Evolutionary conservation across 441 rosid species (phyloP).

Genomic region (Isatis lusitanica): DNA sequence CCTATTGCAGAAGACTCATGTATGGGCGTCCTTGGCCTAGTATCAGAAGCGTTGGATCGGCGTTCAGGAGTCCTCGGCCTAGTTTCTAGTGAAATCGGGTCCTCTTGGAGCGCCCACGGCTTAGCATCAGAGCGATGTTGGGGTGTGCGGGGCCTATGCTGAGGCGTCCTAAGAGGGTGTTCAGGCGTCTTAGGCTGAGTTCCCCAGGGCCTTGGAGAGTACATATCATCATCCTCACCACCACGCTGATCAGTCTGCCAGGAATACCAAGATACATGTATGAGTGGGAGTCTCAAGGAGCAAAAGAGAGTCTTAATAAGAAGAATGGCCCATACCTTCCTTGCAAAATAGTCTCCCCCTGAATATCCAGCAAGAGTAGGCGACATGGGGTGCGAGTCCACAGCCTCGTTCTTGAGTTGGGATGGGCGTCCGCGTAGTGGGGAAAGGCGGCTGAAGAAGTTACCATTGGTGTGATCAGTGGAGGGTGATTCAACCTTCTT

Average conservation of each 20-base stretch:
- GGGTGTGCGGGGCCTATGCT: constrained; percentile 30
- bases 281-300: constrained; percentile 9
- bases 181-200: constrained; percentile 33
- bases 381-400: constrained; percentile 22
- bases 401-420: constrained; percentile 22
- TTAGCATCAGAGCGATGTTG: constrained; percentile 18
- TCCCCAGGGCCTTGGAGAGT: constrained; percentile 29
- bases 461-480: constrained; percentile 25
- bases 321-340: constrained; percentile 16
- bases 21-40: constrained; percentile 19
- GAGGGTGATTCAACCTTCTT: constrained; percentile 33
- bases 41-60: neutral
- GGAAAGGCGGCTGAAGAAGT: constrained; percentile 35
- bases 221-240: constrained; percentile 26
- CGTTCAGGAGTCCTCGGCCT: constrained; percentile 18
- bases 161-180: constrained; percentile 35
- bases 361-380: constrained; percentile 29
- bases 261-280: neutral
- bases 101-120: neutral
- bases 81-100: neutral
- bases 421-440: constrained; percentile 6
- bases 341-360: constrained; percentile 29
- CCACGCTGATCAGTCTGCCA: constrained; percentile 1
- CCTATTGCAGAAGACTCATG: constrained; percentile 27
- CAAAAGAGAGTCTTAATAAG: neutral